Evolutionary conservation across 148 eudicot species (phyloP), one percentile per base, ranked within the genome.

Genomic region (Silene latifolia): DNA sequence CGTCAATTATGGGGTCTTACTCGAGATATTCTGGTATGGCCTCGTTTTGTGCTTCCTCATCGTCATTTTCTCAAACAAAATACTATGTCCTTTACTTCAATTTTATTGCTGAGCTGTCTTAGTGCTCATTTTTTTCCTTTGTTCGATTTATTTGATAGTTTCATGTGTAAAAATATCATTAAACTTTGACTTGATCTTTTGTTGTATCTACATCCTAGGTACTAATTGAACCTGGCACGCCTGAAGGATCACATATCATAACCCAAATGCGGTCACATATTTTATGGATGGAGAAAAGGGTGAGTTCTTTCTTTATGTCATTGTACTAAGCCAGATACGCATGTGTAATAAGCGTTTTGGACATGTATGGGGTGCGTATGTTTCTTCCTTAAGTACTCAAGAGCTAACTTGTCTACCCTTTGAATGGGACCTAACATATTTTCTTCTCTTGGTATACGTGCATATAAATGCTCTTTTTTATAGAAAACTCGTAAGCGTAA

Each of bases 201-300:
- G 18, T 75, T 24, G 61, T 61, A 58, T 59, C 48, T 47, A 18
- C 69, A 59, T 78, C 46, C 57, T 62, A 92, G 99, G 91, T 95
- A 78, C 84, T 95, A 81, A 82, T 95, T 76, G 98, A 95, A 81
- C 98, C 99, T 62, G 99, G 99, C 81, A 89, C 98, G 63, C 99
- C 99, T 44, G 88, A 95, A 80, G 98, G 99, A 79, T 89, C 93
- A 42, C 85, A 82, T 72, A 88, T 95, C 62, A 89, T 95, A 80
- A 88, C 99, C 27, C 99, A 92, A 79, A 87, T 90, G 93, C 89
- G 98, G 64, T 88, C 98, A 48, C 94, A 95, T 80, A 89, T 92
- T 72, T 85, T 95, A 80, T 95, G 99, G 99, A 90, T 92, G 99
- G 99, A 95, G 79, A 88, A 90, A 77, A 88, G 99, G 90, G 99